Percentiles rank a stretch among this genome's conserved stretches.
Evolutionary conservation across 129 eudicot species (phyloP).

Genomic region (Oenanthe sinensis): DNA sequence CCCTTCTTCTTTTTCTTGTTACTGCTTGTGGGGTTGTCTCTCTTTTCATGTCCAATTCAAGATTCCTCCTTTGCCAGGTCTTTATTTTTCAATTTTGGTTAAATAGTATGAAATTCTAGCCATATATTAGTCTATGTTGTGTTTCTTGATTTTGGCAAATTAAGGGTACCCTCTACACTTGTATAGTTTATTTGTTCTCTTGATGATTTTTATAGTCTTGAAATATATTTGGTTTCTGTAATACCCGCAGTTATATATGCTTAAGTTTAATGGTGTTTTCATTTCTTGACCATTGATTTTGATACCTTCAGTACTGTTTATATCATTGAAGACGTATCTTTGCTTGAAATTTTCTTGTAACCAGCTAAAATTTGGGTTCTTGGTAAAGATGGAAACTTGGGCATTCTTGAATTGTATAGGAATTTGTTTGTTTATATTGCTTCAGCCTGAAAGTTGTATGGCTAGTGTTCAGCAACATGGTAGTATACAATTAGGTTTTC

Average conservation of each 20-base stretch:
- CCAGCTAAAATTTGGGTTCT: not conserved
- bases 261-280: not conserved
- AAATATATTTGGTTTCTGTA: slow-evolving; percentile 4
- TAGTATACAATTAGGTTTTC: slow-evolving; percentile 41
- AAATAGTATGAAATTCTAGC: not conserved
- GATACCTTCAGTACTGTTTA: not conserved
- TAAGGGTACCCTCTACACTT: no score
- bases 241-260: not conserved
- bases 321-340: not conserved
- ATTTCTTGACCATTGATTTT: not conserved
- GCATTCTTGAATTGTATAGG: slow-evolving; percentile 17
- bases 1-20: not conserved
- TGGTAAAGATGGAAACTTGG: slow-evolving; percentile 35
- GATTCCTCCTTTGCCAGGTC: not conserved
- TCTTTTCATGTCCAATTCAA: slow-evolving; percentile 13
- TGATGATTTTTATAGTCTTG: not conserved
- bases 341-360: not conserved
- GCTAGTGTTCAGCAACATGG: slow-evolving; percentile 43
- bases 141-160: not conserved
- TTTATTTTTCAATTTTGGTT: not conserved
- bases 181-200: not conserved
- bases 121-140: not conserved
- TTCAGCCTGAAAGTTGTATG: slow-evolving; percentile 28
- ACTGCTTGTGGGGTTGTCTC: slow-evolving; percentile 2
- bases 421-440: slow-evolving; percentile 25